Conservation (phyloP, 495 filamentous ascomycete species). For the Penicillium simplicissimum region DNA sequence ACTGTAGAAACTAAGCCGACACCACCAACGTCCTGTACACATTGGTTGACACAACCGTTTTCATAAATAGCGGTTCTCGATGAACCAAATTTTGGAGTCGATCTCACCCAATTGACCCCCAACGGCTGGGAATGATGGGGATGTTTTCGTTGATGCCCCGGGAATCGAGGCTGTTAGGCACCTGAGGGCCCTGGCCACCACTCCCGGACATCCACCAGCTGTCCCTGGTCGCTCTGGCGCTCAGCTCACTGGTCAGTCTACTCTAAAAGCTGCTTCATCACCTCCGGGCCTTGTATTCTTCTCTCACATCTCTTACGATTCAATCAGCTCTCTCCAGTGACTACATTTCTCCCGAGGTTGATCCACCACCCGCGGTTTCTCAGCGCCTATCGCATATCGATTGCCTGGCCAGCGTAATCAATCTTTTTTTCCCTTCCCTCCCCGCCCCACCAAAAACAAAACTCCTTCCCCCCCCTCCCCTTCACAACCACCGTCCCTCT, state of each 20-base stretch:
- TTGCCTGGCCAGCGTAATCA: slow-evolving; percentile 27
- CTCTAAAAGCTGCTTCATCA: not conserved
- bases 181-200: not conserved
- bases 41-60: not conserved
- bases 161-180: not conserved
- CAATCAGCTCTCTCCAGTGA: not conserved
- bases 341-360: not conserved
- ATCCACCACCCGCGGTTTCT: not conserved
- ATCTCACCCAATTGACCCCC: too few relatives aligned
- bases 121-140: not conserved
- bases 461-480: slow-evolving; percentile 28
- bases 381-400: slow-evolving; percentile 25
- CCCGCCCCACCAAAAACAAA: slow-evolving; percentile 38
- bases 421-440: slow-evolving; percentile 34
- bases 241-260: not conserved
- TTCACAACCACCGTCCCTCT: slow-evolving; percentile 22
- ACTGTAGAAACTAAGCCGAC: too few relatives aligned
- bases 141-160: not conserved
- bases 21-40: not conserved
- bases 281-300: not conserved
- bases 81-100: not conserved
- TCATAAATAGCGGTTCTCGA: not conserved
- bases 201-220: not conserved
- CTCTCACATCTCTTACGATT: not conserved
- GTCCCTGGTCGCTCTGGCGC: not conserved